Evolutionary conservation across 768 basidiomycete species (phyloP), one percentile per base, ranked within the genome.

Genomic region (Naganishia antarctica): DNA sequence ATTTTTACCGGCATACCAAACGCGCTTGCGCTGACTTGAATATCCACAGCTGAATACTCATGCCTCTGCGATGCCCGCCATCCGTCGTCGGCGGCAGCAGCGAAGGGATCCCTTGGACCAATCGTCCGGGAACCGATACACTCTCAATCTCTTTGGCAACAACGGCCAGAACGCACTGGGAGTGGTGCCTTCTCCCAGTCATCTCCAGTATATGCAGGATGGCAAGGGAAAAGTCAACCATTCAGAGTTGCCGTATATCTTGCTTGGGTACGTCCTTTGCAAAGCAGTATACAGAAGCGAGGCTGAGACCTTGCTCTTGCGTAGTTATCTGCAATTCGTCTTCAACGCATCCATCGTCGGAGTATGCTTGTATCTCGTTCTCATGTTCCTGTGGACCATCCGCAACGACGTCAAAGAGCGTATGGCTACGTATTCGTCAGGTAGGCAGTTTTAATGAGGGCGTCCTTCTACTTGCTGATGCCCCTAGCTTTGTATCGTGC

Each of bases 251-350:
- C 93, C 93, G 23, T 90, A 91, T 78, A 80, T 92, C 60, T 80
- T 96, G 29, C 82, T 91, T 51, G 91, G 92, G 91, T 92, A 69
- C 73, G 87, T 80, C 12, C 15, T 32, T 60, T 32, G 49, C 21
- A 26, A 18, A 7, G 34, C 49, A 7, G 18, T 15, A 8, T 26
- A n/a, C 31, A 7, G 21, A 12, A 28, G 40, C 25, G 34, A 23
- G 21, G 26, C 34, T 15, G 9, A 0, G 5, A 25, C 44, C 71
- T 66, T 72, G 59, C 61, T 28, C 64, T 57, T 51, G 58, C 45
- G 28, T 66, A 89, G 90, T 66, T 98, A 98, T 77, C 80, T 94
- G 23, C 94, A 98, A 75, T 90, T 98, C 79, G 85, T 89, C 78
- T 96, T 96, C 81, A 96, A 97, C 77, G 79, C 89, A 25, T 86